Base-by-base conservation (phyloP, 148 eudicot genomes). In the Pouteria glomerata region DNA sequence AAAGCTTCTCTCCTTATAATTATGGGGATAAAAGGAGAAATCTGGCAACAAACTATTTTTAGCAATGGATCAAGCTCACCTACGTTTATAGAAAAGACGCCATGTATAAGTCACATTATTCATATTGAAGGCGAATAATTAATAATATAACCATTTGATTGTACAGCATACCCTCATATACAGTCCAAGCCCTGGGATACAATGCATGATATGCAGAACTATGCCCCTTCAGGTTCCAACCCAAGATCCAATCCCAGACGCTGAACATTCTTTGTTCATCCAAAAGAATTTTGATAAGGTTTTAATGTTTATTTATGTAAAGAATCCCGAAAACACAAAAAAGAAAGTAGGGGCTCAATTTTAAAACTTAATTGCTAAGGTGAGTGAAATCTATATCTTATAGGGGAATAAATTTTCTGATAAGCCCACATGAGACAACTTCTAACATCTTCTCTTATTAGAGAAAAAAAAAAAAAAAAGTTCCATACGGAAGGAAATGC, bases 151-250 rank as follows among this genome's bases (percentile, higher is more conserved):
- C 44, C 5, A 10, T 39, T 39, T 4, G 19, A 56, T n/a, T 3
- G 57, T 63, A 51, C n/a, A 73, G 8, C 68, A 68, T 83, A 92
- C 99, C 99, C 65, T 92, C 96, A 79, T 89, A 95, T 55, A 88
- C 89, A 35, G 96, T 95, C 98, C 98, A 95, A 35, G 98, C 85
- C 85, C 98, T 88, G 52, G 98, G 99, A 73, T 78, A 95, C 53
- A 95, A 76, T 47, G 92, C 99, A 85, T 95, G 92, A 81, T 95
- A 95, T 23, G 89, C 83, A 58, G 94, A 86, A 37, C 53, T 80
- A 19, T 80, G 48, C 53, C 99, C 99, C 69, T 76, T 82, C 41
- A 91, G 67, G 68, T 89, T 87, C 99, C 99, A 95, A 84, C 97
- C 99, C 99, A 95, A 75, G 89, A 86, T 82, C 76, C 90, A 80